These are phyloP conservation scores for Corrigiola litoralis DNA, from an alignment of 179 eudicot genomes.

Conservation along the genomic window DNA sequence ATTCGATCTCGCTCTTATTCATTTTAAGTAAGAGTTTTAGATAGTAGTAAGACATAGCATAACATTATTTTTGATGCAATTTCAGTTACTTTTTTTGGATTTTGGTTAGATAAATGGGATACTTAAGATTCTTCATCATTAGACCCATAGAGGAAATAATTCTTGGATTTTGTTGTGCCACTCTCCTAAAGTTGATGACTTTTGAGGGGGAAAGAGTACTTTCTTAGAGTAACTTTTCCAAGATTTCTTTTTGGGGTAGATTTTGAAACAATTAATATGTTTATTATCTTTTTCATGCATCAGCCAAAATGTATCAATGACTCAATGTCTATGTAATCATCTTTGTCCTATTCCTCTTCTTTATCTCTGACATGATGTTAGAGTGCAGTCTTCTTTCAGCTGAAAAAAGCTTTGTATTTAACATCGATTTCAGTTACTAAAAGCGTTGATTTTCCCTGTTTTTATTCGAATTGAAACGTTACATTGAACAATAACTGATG, in stretches of 20 bases:
- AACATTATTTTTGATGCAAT: too few species aligned
- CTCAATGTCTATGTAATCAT: slow-evolving; percentile 16
- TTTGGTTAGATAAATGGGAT: not conserved
- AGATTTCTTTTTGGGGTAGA: not conserved
- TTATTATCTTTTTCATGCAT: slow-evolving; percentile 12
- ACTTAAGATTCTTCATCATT: slow-evolving; percentile 7
- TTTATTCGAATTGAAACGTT: slow-evolving; percentile 11
- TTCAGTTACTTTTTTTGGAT: too few species aligned
- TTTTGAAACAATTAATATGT: not conserved
- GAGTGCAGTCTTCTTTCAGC: slow-evolving; percentile 27
- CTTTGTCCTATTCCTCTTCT: slow-evolving; percentile 28
- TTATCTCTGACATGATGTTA: slow-evolving; percentile 29
- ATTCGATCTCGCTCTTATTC: not conserved
- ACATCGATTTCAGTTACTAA: slow-evolving; percentile 22
- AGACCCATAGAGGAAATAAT: slow-evolving; percentile 18
- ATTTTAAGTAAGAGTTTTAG: not conserved
- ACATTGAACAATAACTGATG: not conserved
- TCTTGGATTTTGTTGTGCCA: slow-evolving; percentile 21
- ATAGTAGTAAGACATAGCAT: too few species aligned
- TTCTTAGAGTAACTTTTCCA: not conserved
- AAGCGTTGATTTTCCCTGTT: slow-evolving; percentile 9
- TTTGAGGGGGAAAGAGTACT: slow-evolving; percentile 16
- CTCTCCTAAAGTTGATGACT: slow-evolving; percentile 19
- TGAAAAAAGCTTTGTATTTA: slow-evolving; percentile 10
- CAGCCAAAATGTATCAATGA: slow-evolving; percentile 20